Base-by-base conservation (phyloP, 2,329 filamentous ascomycete species). In the Aureobasidium sp. region DNA sequence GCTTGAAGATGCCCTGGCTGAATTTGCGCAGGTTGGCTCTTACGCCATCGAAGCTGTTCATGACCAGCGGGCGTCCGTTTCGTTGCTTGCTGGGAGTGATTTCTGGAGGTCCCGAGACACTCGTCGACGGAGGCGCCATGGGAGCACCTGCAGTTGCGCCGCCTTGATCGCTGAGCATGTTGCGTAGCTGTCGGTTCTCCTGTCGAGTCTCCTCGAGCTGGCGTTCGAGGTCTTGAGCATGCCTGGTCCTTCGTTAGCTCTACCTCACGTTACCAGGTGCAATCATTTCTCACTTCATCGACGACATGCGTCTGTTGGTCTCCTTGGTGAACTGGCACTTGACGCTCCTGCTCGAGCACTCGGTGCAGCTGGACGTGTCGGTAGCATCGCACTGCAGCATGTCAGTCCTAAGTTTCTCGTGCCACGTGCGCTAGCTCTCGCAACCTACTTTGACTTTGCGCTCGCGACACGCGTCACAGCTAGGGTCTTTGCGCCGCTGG, bases 311-410 rank as follows among this genome's bases (percentile, higher is more conserved):
- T 63, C 94, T 84, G 74, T 99, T 99, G 14, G 94, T 99, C 76
- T 99, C 94, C 77, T 99, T 99, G 55, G 94, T 99, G 73, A 99
- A 99, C 72, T 97, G 93, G 72, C 94, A 99, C 74, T 95, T 96
- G 67, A 97, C 93, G 72, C 93, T 95, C 67, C 94, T 87, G 73
- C 92, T 97, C 5, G 91, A 94, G 77, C 94, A 99, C 76, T 99
- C 94, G 1, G 94, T 97, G 74, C 94, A 99, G 76, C 93, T 96
- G 12, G 90, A 87, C 20, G 90, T 96, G 73, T 97, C 94, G 17
- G 94, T 97, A 36, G 94, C 94, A 78, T 99, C 94, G 75, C 94
- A 99, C 82, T 85, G 65, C 25, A n/a, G 51, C 63, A 51, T 51
- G 62, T 67, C 36, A 68, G 59, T 47, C 41, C 22, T 31, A 20